A percentile compares a stretch with the other conserved stretches of the same genome.
These are phyloP conservation scores for Smittium culicis DNA, from an alignment of 371 early-diverging fungal genomes.

Conservation along the genomic window DNA sequence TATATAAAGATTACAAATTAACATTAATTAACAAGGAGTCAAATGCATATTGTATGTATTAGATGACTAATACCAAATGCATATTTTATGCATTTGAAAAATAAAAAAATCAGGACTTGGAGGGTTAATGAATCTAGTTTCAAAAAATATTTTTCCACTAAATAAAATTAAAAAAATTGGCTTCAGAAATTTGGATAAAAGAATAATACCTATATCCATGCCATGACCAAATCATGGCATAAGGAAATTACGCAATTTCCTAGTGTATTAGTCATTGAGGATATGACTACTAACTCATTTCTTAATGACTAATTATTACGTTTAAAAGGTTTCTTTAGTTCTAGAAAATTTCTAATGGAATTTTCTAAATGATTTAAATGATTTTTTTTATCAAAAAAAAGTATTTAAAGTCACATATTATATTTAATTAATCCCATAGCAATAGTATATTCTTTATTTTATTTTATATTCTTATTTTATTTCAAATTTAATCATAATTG, in stretches of 20 bases:
- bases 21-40: too few relatives aligned
- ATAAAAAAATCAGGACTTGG: too few relatives aligned
- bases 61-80: too few relatives aligned
- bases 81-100: too few relatives aligned
- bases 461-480: neutral
- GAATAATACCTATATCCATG: too few relatives aligned
- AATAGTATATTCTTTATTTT: neutral
- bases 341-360: neutral
- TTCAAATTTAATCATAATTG: neutral
- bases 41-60: too few relatives aligned
- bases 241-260: neutral
- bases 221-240: neutral
- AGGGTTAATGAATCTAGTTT: too few relatives aligned
- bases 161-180: too few relatives aligned
- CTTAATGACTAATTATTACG: neutral
- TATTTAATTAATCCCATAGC: neutral
- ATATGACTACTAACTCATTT: neutral
- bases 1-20: too few relatives aligned
- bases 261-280: neutral
- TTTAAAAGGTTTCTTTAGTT: neutral
- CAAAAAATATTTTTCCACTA: too few relatives aligned
- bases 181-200: too few relatives aligned
- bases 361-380: neutral
- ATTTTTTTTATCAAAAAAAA: neutral
- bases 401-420: neutral